Evolutionary conservation across 192 early-diverging fungal genomes (phyloP), one percentile per base, ranked within the genome.

Genomic region (Backusella australiensis): DNA sequence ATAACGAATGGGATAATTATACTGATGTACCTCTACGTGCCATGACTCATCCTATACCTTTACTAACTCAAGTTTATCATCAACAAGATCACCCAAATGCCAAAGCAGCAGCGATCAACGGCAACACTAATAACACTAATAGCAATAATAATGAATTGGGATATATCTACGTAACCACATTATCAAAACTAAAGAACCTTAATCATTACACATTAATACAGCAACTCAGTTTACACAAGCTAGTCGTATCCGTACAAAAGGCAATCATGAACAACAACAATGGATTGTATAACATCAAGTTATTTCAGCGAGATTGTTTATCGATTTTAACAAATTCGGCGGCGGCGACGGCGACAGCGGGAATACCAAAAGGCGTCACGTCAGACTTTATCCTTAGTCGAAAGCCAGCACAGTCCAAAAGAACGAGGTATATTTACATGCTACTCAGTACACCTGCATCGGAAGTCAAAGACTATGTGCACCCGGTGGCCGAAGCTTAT

Each of bases 351-450:
- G 56, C 26, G 12, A 63, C 56, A 5, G 67, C 56, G 0, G 67
- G 36, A 9, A 38, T 69, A 34, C 23, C 67, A 69, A 59, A 21
- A 63, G 56, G 56, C 9, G 56, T 63, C 56, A 63, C 56, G 9
- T 63, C 56, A 23, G 56, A 63, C 26, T 63, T 63, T 29, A 63
- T 63, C 26, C 26, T 63, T 12, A 63, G 26, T 63, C 21, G 26
- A 29, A 63, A 29, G 26, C 26, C 21, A 12, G 19, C 56, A 63
- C 75, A 17, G 17, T 19, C 67, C 17, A 42, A 68, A 52, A 66
- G 68, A 14, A 70, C 67, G 2, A 34, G 75, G 1, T 76, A 76
- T 29, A 67, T 76, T 56, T 69, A 56, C 53, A 76, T 76, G 75
- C 23, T 76, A 6, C 42, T 76, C 9, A 42, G 32, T 26, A 70